A percentile compares a stretch with the other conserved stretches of the same genome.
Evolutionary conservation across 192 early-diverging fungal genomes (phyloP).

Genomic region (Backusella australiensis): DNA sequence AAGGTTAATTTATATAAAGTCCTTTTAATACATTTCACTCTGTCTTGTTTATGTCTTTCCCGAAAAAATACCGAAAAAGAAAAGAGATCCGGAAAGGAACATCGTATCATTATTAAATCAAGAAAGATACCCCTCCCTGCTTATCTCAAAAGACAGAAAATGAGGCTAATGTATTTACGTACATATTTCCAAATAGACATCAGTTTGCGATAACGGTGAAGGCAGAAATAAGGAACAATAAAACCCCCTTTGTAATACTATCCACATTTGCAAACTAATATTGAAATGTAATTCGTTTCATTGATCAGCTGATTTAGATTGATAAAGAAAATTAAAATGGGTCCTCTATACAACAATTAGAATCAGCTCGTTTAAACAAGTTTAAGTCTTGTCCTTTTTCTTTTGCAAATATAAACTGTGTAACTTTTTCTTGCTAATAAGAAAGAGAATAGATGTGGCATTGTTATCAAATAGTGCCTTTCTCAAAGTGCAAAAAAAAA

Average conservation of each 20-base stretch:
- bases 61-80: background rate
- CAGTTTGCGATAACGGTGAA: background rate
- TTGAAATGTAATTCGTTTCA: background rate
- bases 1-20: background rate
- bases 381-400: background rate
- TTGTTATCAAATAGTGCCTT: background rate
- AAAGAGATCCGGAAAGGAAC: background rate
- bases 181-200: background rate
- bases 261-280: background rate
- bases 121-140: background rate
- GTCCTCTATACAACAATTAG: background rate
- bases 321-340: background rate
- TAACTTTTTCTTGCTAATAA: background rate
- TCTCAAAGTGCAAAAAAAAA: background rate
- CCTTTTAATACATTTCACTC: background rate
- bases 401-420: conserved; percentile 1
- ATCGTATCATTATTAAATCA: background rate
- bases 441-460: background rate
- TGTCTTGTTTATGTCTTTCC: background rate
- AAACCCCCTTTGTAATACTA: background rate
- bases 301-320: background rate
- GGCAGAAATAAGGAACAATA: background rate
- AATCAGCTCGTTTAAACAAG: background rate
- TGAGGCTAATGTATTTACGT: background rate
- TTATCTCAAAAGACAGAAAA: background rate